A percentile compares a stretch with the other conserved stretches of the same genome.
phyloP scores from a whole-genome alignment of 2,329 filamentous ascomycete species.

The Trichoderma brevicompactum region DNA sequence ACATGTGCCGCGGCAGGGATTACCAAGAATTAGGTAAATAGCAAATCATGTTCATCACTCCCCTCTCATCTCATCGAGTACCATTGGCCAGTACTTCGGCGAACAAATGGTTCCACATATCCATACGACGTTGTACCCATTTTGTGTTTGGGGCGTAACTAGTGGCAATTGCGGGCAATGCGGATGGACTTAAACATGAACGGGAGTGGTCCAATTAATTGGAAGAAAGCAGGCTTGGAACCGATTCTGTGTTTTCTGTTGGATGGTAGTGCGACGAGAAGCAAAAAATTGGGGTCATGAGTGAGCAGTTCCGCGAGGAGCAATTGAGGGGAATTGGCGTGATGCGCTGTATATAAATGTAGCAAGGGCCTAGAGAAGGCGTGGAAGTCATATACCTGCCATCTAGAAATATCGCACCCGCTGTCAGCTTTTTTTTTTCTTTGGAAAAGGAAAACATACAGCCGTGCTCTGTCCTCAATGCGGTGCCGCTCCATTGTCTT shows the following conservation, averaged over 20 bases:
- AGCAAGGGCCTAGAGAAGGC: too few species aligned
- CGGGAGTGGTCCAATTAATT: neutral
- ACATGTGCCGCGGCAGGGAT: neutral
- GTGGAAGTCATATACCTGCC: too few species aligned
- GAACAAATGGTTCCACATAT: conserved; percentile 9
- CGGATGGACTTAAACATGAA: neutral
- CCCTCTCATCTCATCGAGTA: neutral
- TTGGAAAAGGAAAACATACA: neutral
- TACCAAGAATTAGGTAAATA: conserved; percentile 14
- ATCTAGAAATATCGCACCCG: neutral
- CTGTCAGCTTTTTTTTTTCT: too few species aligned
- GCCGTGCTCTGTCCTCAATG: neutral
- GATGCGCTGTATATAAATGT: too few species aligned
- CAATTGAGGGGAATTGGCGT: too few species aligned
- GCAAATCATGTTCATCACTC: neutral
- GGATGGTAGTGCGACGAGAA: neutral
- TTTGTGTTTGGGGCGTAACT: neutral
- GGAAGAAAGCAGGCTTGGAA: neutral
- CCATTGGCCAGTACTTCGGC: neutral
- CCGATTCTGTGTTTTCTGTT: neutral
- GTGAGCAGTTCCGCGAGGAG: too few species aligned
- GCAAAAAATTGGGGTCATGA: too few species aligned
- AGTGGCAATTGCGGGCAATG: conserved; percentile 6
- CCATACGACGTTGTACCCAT: neutral
- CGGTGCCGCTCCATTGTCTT: neutral